These are phyloP conservation scores for Nannochloris sp. DNA, from an alignment of 139 green algal species.

Conservation along the genomic window DNA sequence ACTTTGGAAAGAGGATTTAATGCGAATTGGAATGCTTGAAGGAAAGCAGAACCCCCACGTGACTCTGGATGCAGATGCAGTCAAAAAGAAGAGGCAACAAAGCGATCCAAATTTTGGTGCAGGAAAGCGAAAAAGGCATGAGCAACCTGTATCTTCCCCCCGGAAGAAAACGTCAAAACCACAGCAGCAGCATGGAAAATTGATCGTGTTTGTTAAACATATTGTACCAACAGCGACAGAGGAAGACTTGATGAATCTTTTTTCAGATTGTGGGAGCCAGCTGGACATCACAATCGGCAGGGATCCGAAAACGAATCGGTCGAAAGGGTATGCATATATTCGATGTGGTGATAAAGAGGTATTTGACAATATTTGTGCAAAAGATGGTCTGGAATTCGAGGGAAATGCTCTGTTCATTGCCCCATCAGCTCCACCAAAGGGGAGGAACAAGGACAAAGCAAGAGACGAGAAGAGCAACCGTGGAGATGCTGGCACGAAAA, in stretches of 20 bases:
- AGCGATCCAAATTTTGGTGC: slow-evolving; percentile 57
- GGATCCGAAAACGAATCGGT: slow-evolving; percentile 21
- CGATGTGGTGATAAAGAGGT: slow-evolving; percentile 49
- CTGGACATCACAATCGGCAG: slow-evolving; percentile 41
- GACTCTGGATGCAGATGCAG: slow-evolving; percentile 46
- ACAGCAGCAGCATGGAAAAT: background rate
- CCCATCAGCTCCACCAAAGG: slow-evolving; percentile 47
- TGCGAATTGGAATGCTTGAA: slow-evolving; percentile 19
- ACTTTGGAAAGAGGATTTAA: no score
- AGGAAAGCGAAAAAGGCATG: slow-evolving; percentile 3
- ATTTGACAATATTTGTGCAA: slow-evolving; percentile 36
- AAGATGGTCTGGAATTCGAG: slow-evolving; percentile 36
- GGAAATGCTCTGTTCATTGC: slow-evolving; percentile 49
- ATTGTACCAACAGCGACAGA: slow-evolving; percentile 21
- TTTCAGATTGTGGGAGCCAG: slow-evolving; percentile 31
- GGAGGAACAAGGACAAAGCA: background rate
- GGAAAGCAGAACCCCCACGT: slow-evolving; percentile 29
- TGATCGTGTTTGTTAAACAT: slow-evolving; percentile 47
- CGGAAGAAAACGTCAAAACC: background rate
- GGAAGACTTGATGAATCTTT: slow-evolving; percentile 39
- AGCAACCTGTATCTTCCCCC: background rate
- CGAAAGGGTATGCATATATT: slow-evolving; percentile 73
- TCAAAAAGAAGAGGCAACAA: slow-evolving; percentile 44
- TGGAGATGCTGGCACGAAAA: background rate
- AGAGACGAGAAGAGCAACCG: background rate